A percentile compares a stretch with the other conserved stretches of the same genome.
These are phyloP conservation scores for Chytriomyces confervae DNA, from an alignment of 192 early-diverging fungal genomes.

Conservation along the genomic window DNA sequence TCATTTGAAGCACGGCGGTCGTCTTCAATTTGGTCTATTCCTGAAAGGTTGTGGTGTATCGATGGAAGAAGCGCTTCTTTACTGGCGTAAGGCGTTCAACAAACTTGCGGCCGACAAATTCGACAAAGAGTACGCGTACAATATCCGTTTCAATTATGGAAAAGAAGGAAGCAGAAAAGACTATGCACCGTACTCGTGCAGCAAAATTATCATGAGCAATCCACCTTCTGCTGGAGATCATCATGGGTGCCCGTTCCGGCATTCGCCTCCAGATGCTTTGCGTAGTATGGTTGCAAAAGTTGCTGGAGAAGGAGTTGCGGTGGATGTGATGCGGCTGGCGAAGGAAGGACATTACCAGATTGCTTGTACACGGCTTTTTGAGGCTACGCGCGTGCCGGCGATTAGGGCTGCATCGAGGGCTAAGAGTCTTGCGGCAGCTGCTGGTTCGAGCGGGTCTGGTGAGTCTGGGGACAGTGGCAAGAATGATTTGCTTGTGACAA, in stretches of 20 bases:
- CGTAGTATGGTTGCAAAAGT: conserved; percentile 61
- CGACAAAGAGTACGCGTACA: conserved; percentile 92
- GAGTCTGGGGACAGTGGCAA: not conserved
- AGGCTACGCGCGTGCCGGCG: conserved; percentile 61
- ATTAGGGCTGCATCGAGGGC: conserved; percentile 3
- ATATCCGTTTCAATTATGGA: conserved; percentile 96
- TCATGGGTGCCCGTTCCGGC: conserved; percentile 96
- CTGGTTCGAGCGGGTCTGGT: conserved; percentile 15
- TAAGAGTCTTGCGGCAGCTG: not conserved
- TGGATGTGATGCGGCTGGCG: conserved; percentile 71
- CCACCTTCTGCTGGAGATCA: conserved; percentile 82
- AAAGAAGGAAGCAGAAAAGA: conserved; percentile 83
- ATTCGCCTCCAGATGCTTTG: conserved; percentile 73
- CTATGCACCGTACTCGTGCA: conserved; percentile 69
- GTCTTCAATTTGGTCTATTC: conserved; percentile 93
- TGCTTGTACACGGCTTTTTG: conserved; percentile 90
- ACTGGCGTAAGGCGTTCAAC: conserved; percentile 87
- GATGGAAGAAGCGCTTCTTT: conserved; percentile 87
- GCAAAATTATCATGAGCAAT: conserved; percentile 82
- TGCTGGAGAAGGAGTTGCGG: conserved; percentile 63
- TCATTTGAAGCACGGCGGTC: conserved; percentile 85
- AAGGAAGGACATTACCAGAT: conserved; percentile 85
- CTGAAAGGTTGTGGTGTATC: conserved; percentile 92
- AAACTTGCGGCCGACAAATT: conserved; percentile 87
- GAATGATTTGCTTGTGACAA: conserved; percentile 4